Conservation (phyloP, 139 green algal species). For the Chlorella sp. region DNA sequence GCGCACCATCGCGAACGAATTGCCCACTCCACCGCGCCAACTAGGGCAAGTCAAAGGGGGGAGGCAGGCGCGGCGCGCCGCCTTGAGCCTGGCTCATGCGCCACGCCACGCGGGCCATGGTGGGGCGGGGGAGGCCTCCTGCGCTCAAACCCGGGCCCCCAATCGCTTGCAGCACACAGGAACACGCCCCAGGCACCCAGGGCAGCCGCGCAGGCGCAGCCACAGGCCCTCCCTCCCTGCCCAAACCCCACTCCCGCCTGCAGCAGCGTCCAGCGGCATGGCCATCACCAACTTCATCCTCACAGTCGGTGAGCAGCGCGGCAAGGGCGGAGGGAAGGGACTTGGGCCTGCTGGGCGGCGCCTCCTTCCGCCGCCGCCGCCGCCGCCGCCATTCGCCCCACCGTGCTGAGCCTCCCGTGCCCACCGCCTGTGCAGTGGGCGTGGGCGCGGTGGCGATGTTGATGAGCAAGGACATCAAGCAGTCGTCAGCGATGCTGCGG, state of each 20-base stretch:
- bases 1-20: too few species aligned
- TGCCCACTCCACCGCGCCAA: too few species aligned
- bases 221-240: too few species aligned
- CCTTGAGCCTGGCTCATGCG: too few species aligned
- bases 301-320: constrained; percentile 33
- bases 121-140: too few species aligned
- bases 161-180: too few species aligned
- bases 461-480: constrained; percentile 60
- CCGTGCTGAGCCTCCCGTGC: background rate
- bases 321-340: background rate
- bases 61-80: too few species aligned
- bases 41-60: too few species aligned
- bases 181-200: too few species aligned
- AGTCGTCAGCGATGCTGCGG: constrained; percentile 46
- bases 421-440: constrained; percentile 43
- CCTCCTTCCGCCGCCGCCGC: background rate
- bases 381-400: background rate
- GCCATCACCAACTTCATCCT: constrained; percentile 52
- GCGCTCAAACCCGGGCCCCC: too few species aligned
- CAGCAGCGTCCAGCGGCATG: constrained; percentile 18
- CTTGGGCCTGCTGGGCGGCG: background rate
- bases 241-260: background rate
- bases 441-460: constrained; percentile 56
- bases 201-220: too few species aligned
- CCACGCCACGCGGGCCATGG: too few species aligned